These are phyloP conservation scores for Hymenoscyphus infarciens DNA, from an alignment of 2,329 filamentous ascomycete genomes.

Conservation along the genomic window DNA sequence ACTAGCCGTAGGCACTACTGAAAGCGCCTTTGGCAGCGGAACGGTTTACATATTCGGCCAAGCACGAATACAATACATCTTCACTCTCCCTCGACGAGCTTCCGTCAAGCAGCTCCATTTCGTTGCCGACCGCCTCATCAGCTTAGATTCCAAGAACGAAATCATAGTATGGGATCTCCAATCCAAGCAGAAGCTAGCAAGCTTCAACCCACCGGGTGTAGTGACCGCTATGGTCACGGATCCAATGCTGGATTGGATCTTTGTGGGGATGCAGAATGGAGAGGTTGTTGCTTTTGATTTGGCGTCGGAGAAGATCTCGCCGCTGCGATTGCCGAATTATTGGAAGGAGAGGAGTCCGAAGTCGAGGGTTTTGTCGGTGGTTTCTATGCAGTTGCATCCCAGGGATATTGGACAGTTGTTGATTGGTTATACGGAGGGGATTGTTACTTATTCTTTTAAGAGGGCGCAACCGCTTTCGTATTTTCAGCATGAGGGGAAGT, in stretches of 20 bases:
- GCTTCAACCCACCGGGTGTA: constrained; percentile 72
- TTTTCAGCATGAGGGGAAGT: constrained; percentile 76
- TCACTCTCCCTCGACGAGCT: constrained; percentile 66
- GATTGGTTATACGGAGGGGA: constrained; percentile 86
- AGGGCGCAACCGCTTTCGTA: constrained; percentile 74
- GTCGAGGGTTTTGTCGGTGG: constrained; percentile 60
- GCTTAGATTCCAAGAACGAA: constrained; percentile 82
- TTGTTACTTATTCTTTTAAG: constrained; percentile 91
- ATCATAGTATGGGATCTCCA: constrained; percentile 79
- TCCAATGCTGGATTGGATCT: constrained; percentile 88
- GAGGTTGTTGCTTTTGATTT: constrained; percentile 92
- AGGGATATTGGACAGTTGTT: constrained; percentile 88
- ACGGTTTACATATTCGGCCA: constrained; percentile 88
- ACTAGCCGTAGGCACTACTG: constrained; percentile 84
- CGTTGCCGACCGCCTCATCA: constrained; percentile 79
- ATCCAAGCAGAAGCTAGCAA: constrained; percentile 60
- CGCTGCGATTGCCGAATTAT: constrained; percentile 81
- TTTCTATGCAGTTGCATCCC: constrained; percentile 82
- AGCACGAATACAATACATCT: constrained; percentile 70
- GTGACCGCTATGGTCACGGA: constrained; percentile 76
- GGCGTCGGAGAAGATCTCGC: constrained; percentile 71
- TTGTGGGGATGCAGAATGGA: constrained; percentile 77
- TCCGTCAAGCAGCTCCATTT: constrained; percentile 80
- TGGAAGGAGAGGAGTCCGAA: constrained; percentile 73
- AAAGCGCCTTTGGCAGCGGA: constrained; percentile 79